Base-by-base conservation (phyloP, 192 early-diverging fungal species). In the Rhizoclosmatium sp. region DNA sequence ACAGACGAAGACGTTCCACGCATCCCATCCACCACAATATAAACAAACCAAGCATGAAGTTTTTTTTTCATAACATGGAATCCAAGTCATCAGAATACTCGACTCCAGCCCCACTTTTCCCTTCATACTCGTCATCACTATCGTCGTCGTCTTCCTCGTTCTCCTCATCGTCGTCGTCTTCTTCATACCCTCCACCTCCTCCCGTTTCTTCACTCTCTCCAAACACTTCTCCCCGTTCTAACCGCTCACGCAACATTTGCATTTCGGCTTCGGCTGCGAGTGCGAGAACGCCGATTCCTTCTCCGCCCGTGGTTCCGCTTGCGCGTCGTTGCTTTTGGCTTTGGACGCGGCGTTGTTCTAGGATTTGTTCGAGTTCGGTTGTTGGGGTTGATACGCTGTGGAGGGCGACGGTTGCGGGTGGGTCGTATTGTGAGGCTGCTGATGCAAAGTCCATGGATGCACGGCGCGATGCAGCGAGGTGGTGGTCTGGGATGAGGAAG, bases 211-310 rank as follows among this genome's bases (percentile, higher is more conserved):
- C 5, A 19, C 4, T 23, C 61, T 9, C 21, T 9, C 14, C n/a
- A 64, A 7, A 64, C 9, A 7, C 61, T 5, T 9, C n/a, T 7
- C n/a, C n/a, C n/a, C 9, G 5, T 39, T 39, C 10, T 39, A 19
- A 19, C 61, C 21, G 40, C 1, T 16, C 54, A 58, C 10, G n/a
- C 39, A 39, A 40, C 46, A 21, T 21, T 21, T 69, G 9, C 47
- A 69, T 12, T 69, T 69, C 67, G 4, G 67, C 67, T 44, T 69
- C 67, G 2, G 67, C 67, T 41, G 67, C 67, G 16, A 69, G 45
- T 0, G 67, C 67, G 14, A 69, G 46, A 2, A 69, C 39, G 12
- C 67, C 67, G 21, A 69, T 69, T 16, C 31, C 40, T n/a, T 23
- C 46, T 44, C 64, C 64, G 0, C 51, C 51, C 46, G 67, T 69